Base-by-base conservation (phyloP, 805 yeast genomes). In the Nakazawaea ambrosiae region DNA sequence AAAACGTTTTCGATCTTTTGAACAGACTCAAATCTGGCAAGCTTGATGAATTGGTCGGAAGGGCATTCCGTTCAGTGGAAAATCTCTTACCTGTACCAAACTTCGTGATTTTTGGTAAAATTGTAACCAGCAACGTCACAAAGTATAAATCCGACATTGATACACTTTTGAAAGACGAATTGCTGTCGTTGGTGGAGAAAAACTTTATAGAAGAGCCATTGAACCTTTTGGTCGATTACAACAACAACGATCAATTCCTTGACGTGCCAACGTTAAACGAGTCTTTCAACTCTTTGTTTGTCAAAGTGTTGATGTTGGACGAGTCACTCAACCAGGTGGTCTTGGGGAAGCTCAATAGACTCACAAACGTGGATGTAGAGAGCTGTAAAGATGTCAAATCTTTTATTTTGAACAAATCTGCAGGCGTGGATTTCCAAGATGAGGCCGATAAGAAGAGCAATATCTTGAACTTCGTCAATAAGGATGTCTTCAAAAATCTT, bases 121-220 rank as follows among this genome's bases (percentile, higher is more conserved):
- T 55, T 15, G 46, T 66, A 4, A 45, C 42, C 24, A 39, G 45
- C 11, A 49, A 57, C 27, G 11, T 49, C 4, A 24, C 37, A 0
- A 40, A 45, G 7, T 57, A 44, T 36, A 19, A 40, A 3, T 42
- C 53, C 0, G 50, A 52, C n/a, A 49, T 75, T 1, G 45, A 50
- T 0, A 48, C 50, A 3, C 57, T 68, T 30, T 43, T 70, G 14
- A 46, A 47, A 15, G 57, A 56, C 3, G 16, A 20, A 12, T 14
- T 72, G 5, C 63, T 69, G 4, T 46, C 50, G 2, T 51, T 53
- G 43, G 41, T 68, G 5, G 54, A 61, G 1, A 47, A 55, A 5
- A 32, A 41, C 1, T 53, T 54, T 14, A 47, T 57, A 33, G 63
- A 57, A 4, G 32, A 37, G 8, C 63, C 67, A 2, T 45, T 68